Percentiles rank a stretch among this genome's conserved stretches.
phyloP scores from a whole-genome alignment of 2,329 filamentous ascomycete species.

The Colletotrichum tamarilloi region DNA sequence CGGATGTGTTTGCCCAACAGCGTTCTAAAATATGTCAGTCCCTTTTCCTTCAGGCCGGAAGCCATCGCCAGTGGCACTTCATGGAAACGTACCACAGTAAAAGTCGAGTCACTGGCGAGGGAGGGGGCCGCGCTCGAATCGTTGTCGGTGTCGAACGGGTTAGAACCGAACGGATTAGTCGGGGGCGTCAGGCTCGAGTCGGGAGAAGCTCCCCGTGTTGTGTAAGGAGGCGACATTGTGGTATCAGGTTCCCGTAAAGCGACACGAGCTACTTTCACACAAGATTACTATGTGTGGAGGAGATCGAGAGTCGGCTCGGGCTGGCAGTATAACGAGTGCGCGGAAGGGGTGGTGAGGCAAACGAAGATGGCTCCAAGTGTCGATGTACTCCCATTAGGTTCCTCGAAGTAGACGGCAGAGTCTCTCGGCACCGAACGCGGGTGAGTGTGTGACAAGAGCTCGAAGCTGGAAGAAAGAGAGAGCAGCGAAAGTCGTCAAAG shows the following conservation, averaged over 20 bases:
- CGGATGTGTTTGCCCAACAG: conserved; percentile 2
- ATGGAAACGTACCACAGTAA: conserved; percentile 31
- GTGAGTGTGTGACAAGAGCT: background rate
- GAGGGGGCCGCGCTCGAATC: conserved; percentile 33
- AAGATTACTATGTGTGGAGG: background rate
- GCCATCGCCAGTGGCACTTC: background rate
- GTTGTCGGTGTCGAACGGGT: conserved; percentile 37
- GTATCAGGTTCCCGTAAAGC: background rate
- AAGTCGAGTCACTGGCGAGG: conserved; percentile 36
- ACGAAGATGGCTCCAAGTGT: background rate
- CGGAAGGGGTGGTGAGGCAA: background rate
- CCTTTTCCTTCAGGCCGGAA: background rate
- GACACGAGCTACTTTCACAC: background rate
- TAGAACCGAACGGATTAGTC: conserved; percentile 33
- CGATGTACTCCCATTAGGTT: background rate
- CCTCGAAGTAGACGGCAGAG: background rate
- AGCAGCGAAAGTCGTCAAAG: conserved; percentile 15
- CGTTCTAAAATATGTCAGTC: conserved; percentile 26
- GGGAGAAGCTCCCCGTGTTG: conserved; percentile 13
- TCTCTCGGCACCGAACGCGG: background rate
- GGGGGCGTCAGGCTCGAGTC: conserved; percentile 26
- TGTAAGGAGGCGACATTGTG: conserved; percentile 32
- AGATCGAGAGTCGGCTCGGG: background rate
- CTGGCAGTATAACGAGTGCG: background rate
- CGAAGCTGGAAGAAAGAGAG: background rate